Percentiles rank a stretch among this genome's conserved stretches.
Evolutionary conservation across 768 basidiomycete genomes (phyloP).

Genomic region (Pulveroboletus sp.): DNA sequence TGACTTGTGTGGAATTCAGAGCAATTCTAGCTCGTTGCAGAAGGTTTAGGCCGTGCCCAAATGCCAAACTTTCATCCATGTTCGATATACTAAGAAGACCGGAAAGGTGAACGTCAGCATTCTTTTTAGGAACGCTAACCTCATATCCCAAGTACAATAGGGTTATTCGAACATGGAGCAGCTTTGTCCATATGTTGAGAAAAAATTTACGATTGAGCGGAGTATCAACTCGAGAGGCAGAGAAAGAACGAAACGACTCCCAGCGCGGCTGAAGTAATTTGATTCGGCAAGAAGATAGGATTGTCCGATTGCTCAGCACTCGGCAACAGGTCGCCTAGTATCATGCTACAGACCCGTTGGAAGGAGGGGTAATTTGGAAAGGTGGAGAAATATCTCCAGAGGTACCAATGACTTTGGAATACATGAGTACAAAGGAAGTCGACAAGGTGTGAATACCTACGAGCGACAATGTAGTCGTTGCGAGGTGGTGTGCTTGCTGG

Average conservation of each 20-base stretch:
- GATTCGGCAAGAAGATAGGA: background rate
- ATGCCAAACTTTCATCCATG: background rate
- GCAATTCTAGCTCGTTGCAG: no score
- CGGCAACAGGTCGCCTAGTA: background rate
- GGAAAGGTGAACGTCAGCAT: background rate
- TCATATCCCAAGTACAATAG: background rate
- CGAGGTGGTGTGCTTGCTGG: conserved; percentile 40
- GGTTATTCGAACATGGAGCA: background rate
- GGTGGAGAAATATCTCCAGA: conserved; percentile 57
- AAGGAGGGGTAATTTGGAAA: conserved; percentile 45
- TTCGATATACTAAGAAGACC: background rate
- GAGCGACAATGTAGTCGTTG: conserved; percentile 53
- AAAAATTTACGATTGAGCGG: background rate
- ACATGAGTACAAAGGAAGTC: background rate
- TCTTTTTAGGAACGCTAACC: background rate
- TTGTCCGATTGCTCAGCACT: background rate
- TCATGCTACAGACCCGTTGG: background rate
- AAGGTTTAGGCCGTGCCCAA: no score
- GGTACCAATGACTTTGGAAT: conserved; percentile 54
- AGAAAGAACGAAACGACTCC: conserved; percentile 3
- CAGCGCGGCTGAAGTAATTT: background rate
- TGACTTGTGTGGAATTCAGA: conserved; percentile 60
- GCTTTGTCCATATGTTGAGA: conserved; percentile 6
- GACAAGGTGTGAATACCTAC: conserved; percentile 38
- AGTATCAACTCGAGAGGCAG: background rate